Base-by-base conservation (phyloP, 2,329 filamentous ascomycete species). In the Beauveria sp. region DNA sequence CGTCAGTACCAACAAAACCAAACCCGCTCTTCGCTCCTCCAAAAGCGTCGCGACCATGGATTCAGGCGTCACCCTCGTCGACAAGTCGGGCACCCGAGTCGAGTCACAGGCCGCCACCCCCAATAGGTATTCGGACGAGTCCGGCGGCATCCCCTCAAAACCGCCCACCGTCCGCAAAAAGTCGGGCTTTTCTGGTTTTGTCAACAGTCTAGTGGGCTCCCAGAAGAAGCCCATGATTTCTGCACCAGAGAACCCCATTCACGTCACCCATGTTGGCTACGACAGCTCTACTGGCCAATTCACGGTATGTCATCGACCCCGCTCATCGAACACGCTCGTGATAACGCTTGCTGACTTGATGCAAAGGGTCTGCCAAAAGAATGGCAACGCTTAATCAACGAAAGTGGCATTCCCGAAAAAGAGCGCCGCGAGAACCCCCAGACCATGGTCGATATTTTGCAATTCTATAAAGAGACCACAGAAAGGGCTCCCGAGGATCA, bases 201-300 rank as follows among this genome's bases (percentile, higher is more conserved):
- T 96, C 80, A 93, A 88, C 73, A 93, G 88, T 72, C 73, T 88
- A 64, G 87, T 96, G 63, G 89, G 90, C 66, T 93, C 92, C 42
- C 92, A 90, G 59, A 90, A 93, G 75, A 91, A 92, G 66, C 91
- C 95, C 52, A 86, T 93, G 74, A 99, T 99, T 69, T 98, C 95
- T n/a, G 91, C 92, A 43, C 95, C 95, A 60, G 93, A 96, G 75
- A 98, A 99, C 70, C 95, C 95, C 54, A 92, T 98, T 64, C 95
- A 98, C 76, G 91, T 99, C 69, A 98, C 93, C 62, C 95, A 99
- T 75, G 95, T 99, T 67, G 93, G 93, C 68, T 97, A 96, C 74
- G 93, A 99, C 76, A 96, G 95, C 77, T 84, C 90, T 70, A 98
- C 95, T 3, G 95, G 95, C 67, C 91, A 96, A 77, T 99, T 96